Conservation (phyloP, 768 basidiomycete species). For the Hemileccinum impolitum region DNA sequence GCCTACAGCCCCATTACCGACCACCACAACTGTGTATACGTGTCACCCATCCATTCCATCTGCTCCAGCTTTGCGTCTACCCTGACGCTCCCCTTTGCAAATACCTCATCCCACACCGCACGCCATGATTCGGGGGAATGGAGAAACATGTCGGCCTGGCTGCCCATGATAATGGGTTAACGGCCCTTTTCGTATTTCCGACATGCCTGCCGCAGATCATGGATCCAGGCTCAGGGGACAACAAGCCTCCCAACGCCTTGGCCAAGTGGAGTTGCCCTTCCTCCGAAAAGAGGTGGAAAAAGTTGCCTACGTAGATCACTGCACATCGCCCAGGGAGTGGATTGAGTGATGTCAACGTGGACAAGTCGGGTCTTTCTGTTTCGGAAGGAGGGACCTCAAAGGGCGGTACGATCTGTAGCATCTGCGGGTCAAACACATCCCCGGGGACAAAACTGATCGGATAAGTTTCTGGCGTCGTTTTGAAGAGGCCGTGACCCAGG, state of each 20-base stretch:
- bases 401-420: constrained; percentile 12
- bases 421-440: constrained; percentile 46
- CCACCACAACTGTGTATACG: constrained; percentile 21
- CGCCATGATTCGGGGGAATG: constrained; percentile 36
- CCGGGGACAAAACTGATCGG: constrained; percentile 52
- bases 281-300: constrained; percentile 6
- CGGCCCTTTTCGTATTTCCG: constrained; percentile 8
- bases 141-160: constrained; percentile 19
- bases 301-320: too few relatives aligned
- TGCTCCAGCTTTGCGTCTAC: background rate
- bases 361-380: constrained; percentile 26
- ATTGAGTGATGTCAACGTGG: constrained; percentile 22
- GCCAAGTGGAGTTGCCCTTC: constrained; percentile 28
- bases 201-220: constrained; percentile 32
- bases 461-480: constrained; percentile 48
- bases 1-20: constrained; percentile 22
- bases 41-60: background rate
- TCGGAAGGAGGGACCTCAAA: constrained; percentile 23
- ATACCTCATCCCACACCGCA: constrained; percentile 37
- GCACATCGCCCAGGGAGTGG: too few relatives aligned
- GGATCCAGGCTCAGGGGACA: constrained; percentile 31
- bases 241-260: constrained; percentile 23
- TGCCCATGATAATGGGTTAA: too few relatives aligned
- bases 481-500: constrained; percentile 60
- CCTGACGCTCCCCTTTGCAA: constrained; percentile 17